phyloP scores from a whole-genome alignment of 768 basidiomycete genomes.

The Scleroderma bovista region DNA sequence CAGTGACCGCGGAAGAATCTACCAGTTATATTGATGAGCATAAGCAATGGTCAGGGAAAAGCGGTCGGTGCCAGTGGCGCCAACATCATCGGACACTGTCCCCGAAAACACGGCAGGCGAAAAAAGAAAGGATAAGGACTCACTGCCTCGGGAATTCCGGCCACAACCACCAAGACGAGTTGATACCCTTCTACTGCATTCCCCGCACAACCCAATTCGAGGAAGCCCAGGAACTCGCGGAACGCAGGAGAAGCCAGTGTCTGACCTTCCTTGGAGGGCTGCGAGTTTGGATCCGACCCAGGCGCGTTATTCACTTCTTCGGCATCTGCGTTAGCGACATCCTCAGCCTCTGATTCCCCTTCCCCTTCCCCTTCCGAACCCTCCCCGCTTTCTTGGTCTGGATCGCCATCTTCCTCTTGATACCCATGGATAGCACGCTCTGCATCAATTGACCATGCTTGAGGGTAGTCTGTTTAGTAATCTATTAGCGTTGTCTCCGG shows the following conservation, averaged over 20 bases:
- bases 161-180: conserved; percentile 70
- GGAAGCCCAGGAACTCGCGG: conserved; percentile 70
- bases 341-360: conserved; percentile 14
- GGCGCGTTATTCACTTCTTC: conserved; percentile 30
- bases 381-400: conserved; percentile 13
- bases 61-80: background rate
- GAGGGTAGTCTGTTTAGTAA: conserved; percentile 47
- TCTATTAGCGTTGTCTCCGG: no score
- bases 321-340: conserved; percentile 28
- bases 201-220: conserved; percentile 74
- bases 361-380: conserved; percentile 31
- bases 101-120: background rate
- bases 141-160: conserved; percentile 71
- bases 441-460: conserved; percentile 49
- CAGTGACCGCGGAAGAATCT: conserved; percentile 16
- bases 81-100: no score
- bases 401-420: conserved; percentile 28
- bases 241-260: conserved; percentile 43
- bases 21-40: background rate
- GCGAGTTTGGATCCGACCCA: background rate
- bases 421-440: conserved; percentile 12
- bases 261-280: conserved; percentile 3
- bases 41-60: background rate
- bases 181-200: conserved; percentile 80
- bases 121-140: conserved; percentile 14